Percentiles rank a stretch among this genome's conserved stretches.
phyloP scores from a whole-genome alignment of 352 stramenopile species.

The Sclerospora graminicola region DNA sequence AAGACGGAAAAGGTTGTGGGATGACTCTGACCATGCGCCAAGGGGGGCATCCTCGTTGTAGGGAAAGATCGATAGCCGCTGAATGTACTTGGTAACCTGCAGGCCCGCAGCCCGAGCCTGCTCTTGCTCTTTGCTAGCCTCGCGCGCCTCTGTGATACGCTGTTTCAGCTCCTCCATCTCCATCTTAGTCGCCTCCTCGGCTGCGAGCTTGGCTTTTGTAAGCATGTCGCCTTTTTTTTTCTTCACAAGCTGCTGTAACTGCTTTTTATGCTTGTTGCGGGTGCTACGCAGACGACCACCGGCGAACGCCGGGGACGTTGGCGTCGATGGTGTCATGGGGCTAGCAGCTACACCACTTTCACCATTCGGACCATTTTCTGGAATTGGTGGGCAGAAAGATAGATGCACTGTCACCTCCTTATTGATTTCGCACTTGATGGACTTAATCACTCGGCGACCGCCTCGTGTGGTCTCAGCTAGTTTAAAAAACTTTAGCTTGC shows the following conservation, averaged over 20 bases:
- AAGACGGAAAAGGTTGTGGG: slow-evolving; percentile 69
- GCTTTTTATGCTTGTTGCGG: slow-evolving; percentile 80
- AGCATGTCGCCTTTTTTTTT: slow-evolving; percentile 85
- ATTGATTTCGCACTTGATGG: slow-evolving; percentile 80
- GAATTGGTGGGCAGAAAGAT: slow-evolving; percentile 69
- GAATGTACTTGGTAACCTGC: slow-evolving; percentile 82
- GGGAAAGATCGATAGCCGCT: slow-evolving; percentile 69
- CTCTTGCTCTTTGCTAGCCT: slow-evolving; percentile 77
- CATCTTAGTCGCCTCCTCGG: slow-evolving; percentile 80
- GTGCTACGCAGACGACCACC: slow-evolving; percentile 57
- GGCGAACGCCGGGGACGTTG: slow-evolving; percentile 67
- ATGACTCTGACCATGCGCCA: slow-evolving; percentile 74
- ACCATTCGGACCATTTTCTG: slow-evolving; percentile 69
- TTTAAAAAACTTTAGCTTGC: slow-evolving; percentile 86
- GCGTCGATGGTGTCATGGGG: slow-evolving; percentile 81
- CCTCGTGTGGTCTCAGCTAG: slow-evolving; percentile 76
- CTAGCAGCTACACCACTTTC: slow-evolving; percentile 72
- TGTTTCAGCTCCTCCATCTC: slow-evolving; percentile 83
- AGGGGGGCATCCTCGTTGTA: slow-evolving; percentile 71
- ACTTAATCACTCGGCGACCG: slow-evolving; percentile 78
- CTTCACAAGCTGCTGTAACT: slow-evolving; percentile 73
- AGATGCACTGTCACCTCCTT: slow-evolving; percentile 80
- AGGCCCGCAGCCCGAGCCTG: slow-evolving; percentile 52
- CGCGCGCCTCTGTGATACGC: slow-evolving; percentile 64
- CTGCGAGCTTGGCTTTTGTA: slow-evolving; percentile 74